phyloP scores from a whole-genome alignment of 2,329 filamentous ascomycete genomes.

The Tolypocladium album region DNA sequence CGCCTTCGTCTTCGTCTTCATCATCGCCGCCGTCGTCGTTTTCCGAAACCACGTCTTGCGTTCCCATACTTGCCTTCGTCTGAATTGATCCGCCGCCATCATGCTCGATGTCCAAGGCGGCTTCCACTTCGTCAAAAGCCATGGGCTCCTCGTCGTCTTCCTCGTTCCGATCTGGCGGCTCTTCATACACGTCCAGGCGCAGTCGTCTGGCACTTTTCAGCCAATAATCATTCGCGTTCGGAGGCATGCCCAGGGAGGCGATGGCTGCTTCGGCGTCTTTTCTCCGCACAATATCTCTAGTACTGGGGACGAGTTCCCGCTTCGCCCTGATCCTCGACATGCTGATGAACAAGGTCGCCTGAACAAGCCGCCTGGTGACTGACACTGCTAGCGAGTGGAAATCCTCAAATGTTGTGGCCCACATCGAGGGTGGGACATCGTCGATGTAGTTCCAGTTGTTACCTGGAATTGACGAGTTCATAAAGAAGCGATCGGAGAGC shows the following conservation, averaged over 20 bases:
- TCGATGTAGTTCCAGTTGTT: conserved; percentile 58
- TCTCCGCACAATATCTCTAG: conserved; percentile 22
- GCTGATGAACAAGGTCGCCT: conserved; percentile 59
- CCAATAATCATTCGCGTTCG: conserved; percentile 33
- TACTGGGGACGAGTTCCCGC: conserved; percentile 16
- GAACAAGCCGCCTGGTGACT: conserved; percentile 59
- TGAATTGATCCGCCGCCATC: conserved; percentile 3
- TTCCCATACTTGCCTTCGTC: conserved; percentile 1
- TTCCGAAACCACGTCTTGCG: conserved; percentile 1
- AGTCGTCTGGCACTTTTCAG: conserved; percentile 35
- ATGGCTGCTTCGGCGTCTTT: conserved; percentile 40
- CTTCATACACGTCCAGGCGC: conserved; percentile 33
- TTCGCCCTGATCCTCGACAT: conserved; percentile 54
- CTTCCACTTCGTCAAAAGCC: conserved; percentile 33
- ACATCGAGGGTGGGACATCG: conserved; percentile 57
- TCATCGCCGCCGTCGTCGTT: conserved; percentile 6
- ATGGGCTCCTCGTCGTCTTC: conserved; percentile 20
- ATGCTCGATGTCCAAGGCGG: conserved; percentile 13
- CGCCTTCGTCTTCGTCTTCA: conserved; percentile 4
- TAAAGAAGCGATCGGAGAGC: conserved; percentile 59
- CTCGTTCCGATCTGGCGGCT: conserved; percentile 14
- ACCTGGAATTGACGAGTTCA: conserved; percentile 54
- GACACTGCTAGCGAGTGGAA: conserved; percentile 59
- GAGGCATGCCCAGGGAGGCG: conserved; percentile 31
- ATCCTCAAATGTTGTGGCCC: conserved; percentile 65